phyloP scores from a whole-genome alignment of 768 basidiomycete species.

The Podaxis sp. region DNA sequence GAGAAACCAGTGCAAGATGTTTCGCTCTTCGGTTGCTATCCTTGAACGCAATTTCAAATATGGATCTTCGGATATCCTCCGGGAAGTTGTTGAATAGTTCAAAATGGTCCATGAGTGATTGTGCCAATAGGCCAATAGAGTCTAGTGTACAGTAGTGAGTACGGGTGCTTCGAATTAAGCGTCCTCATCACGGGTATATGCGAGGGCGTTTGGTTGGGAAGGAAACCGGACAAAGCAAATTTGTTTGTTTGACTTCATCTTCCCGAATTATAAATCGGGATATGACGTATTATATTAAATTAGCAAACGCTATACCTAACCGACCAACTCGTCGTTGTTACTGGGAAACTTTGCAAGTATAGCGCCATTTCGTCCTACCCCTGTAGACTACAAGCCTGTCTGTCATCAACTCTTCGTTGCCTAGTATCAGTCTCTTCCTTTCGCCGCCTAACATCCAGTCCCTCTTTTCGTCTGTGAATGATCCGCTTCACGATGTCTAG shows the following conservation, averaged over 20 bases:
- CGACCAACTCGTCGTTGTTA: no score
- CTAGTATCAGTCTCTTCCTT: neutral
- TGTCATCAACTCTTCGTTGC: neutral
- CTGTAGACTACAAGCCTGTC: neutral
- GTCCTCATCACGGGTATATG: neutral
- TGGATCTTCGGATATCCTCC: neutral
- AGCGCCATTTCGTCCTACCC: neutral
- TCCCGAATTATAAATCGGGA: no score
- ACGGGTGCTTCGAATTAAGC: neutral
- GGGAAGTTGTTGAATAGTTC: neutral
- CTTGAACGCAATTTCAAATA: neutral
- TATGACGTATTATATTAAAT: no score
- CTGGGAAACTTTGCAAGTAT: neutral
- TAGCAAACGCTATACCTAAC: neutral
- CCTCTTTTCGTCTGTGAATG: neutral
- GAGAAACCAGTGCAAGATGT: neutral
- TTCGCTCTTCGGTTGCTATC: neutral
- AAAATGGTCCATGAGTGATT: no score
- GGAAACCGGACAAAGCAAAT: neutral
- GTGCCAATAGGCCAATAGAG: no score
- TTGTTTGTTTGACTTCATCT: neutral
- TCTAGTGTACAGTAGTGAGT: neutral
- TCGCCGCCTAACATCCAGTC: neutral
- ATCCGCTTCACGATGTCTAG: neutral
- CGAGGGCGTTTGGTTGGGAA: conserved; percentile 1